Evolutionary conservation across 257 asterid genomes (phyloP), one percentile per base, ranked within the genome.

Genomic region (Solanum corneliomulleri): DNA sequence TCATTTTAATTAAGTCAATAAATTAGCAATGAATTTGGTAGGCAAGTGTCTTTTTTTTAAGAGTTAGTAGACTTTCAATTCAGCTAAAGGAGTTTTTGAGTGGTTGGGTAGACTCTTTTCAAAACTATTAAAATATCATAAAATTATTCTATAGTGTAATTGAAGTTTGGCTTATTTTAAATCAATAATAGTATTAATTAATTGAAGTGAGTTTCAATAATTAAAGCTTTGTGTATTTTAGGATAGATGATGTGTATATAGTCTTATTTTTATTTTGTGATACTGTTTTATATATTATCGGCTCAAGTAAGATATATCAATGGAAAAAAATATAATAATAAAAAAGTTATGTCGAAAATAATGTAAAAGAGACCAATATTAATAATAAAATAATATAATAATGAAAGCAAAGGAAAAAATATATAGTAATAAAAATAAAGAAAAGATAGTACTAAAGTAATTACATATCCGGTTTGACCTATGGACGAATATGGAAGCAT

Each of bases 51-150:
- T 18, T 4, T 70, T 70, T 37, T 20, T 41, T 20, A 39, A 64
- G 23, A 58, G 27, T 76, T n/a, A 49, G 56, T 42, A 23, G 35
- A 47, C 44, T 80, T 29, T 80, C 18, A 27, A 20, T 80, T 47
- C 64, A 18, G 29, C 39, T 49, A 18, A 29, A 47, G 7, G 44
- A 31, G 42, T 47, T 47, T 41, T 47, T 47, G 68, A 47, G 85
- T 80, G 29, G 85, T 80, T 80, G 41, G 20, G 29, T 80, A 80
- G 25, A 80, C 7, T 29, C 42, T 47, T 80, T 80, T 49, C 85
- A 47, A 4, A 4, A 80, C 39, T 31, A 78, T 77, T 75, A 29
- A 80, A 80, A 47, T 80, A 80, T 27, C 25, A 11, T 23, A 76
- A 74, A 39, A 47, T 5, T 16, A 10, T 16, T 80, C 56, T 31